These are phyloP conservation scores for Wickerhamiella allomyrinae DNA, from an alignment of 805 yeast species.

Conservation along the genomic window DNA sequence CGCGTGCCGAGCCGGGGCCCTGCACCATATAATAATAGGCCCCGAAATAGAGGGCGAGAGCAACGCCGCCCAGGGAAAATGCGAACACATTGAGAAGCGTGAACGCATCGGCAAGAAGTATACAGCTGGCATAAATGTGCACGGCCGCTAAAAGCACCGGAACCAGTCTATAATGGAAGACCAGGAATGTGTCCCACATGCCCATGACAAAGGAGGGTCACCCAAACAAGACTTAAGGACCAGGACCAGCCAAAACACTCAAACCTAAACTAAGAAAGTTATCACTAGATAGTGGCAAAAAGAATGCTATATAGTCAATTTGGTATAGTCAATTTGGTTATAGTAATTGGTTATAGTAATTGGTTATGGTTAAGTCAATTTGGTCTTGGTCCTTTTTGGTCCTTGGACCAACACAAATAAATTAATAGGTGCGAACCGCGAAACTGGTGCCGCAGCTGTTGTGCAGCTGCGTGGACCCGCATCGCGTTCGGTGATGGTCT, in stretches of 20 bases:
- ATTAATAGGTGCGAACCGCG: conserved; percentile 3
- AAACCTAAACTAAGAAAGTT: too few relatives aligned
- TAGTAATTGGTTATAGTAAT: too few relatives aligned
- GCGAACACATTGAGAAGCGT: not conserved
- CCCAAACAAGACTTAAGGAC: too few relatives aligned
- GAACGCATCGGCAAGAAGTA: not conserved
- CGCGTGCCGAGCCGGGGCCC: not conserved
- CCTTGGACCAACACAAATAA: not conserved
- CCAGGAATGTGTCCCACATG: not conserved
- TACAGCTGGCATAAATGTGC: not conserved
- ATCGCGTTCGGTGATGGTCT: conserved; percentile 14
- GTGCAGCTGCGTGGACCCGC: conserved; percentile 19
- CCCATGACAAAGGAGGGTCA: not conserved
- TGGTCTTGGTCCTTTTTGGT: too few relatives aligned
- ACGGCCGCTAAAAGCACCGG: not conserved
- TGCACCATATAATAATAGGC: not conserved
- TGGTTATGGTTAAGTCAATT: too few relatives aligned
- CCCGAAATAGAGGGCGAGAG: not conserved
- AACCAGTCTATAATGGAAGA: not conserved
- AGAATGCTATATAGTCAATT: too few relatives aligned
- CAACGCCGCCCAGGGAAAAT: not conserved
- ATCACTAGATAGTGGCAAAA: too few relatives aligned
- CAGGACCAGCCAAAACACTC: too few relatives aligned
- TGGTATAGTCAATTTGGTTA: too few relatives aligned
- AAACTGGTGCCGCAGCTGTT: conserved; percentile 19